These are phyloP conservation scores for Pulveroboletus sp. DNA, from an alignment of 1,284 basidiomycete species.

Conservation along the genomic window DNA sequence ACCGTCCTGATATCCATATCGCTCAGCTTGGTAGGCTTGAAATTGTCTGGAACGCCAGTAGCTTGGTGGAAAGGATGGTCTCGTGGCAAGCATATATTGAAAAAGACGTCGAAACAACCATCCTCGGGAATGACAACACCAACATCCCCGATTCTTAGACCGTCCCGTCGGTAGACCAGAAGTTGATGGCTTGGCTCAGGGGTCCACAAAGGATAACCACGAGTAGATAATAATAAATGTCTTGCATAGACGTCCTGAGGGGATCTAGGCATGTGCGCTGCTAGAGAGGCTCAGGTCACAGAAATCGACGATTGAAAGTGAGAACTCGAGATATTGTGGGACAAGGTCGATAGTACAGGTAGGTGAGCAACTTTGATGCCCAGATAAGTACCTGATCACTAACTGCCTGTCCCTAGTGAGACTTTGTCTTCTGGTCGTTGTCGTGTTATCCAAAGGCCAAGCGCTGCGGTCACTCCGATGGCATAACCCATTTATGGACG, in stretches of 20 bases:
- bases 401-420: no score
- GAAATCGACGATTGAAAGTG: no score
- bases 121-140: conserved; percentile 5
- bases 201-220: conserved; percentile 31
- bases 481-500: not conserved
- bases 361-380: no score
- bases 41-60: conserved; percentile 14
- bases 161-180: conserved; percentile 15
- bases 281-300: no score
- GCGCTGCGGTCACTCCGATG: no score
- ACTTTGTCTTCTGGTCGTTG: no score
- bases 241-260: conserved; percentile 16
- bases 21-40: conserved; percentile 6
- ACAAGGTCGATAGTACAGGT: no score
- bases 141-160: conserved; percentile 10
- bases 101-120: conserved; percentile 29
- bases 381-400: no score
- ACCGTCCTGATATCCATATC: conserved; percentile 1
- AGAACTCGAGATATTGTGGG: no score
- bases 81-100: conserved; percentile 28
- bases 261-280: conserved; percentile 2
- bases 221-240: conserved; percentile 29
- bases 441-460: no score
- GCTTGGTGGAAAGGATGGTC: conserved; percentile 9
- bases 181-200: conserved; percentile 26